Evolutionary conservation across 2,329 filamentous ascomycete genomes (phyloP), one percentile per base, ranked within the genome.

Genomic region (Graphiopsis chlorocephala): DNA sequence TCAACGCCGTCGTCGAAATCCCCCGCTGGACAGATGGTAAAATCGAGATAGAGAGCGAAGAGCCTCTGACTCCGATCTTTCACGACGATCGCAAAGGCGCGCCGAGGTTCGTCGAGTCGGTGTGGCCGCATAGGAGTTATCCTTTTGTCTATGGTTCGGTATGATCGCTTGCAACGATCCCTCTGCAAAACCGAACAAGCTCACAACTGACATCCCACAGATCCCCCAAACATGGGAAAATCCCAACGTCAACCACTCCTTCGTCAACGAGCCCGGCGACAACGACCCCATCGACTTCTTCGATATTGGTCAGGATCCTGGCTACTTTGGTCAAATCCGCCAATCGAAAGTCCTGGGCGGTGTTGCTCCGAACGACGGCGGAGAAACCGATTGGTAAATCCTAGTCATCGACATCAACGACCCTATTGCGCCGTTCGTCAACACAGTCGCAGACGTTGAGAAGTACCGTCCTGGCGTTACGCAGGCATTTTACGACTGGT

Each of bases 331-430:
- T 74, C 94, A 99, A 85, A 84, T 99, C 81, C 98, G 98, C 88
- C 95, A 98, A 85, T 95, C 99, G 88, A 99, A 98, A 89, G 92
- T 98, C 69, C 91, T 99, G 70, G 95, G 95, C 81, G 93, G 97
- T 78, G 98, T 99, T 94, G 95, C 95, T 73, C 88, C 99, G 72
- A 91, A 99, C 70, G 95, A 99, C 76, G 95, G 99, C 88, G 95
- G 96, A 81, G 95, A 99, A 89, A 99, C 95, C 70, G 95, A 99
- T 88, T 99, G 95, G 95, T 99, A 99, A 89, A 92, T 99, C 84
- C 97, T 99, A 75, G 95, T 98, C 81, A 96, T 99, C 78, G 95
- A 99, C 79, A 83, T 97, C 79, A 97, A 98, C 83, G 95, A 99
- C 84, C 94, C 95, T 72, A 86, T 99, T 70, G 95, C 95, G 64